Evolutionary conservation across 148 eudicot species (phyloP), one percentile per base, ranked within the genome.

Genomic region (Fallopia convolvulus): DNA sequence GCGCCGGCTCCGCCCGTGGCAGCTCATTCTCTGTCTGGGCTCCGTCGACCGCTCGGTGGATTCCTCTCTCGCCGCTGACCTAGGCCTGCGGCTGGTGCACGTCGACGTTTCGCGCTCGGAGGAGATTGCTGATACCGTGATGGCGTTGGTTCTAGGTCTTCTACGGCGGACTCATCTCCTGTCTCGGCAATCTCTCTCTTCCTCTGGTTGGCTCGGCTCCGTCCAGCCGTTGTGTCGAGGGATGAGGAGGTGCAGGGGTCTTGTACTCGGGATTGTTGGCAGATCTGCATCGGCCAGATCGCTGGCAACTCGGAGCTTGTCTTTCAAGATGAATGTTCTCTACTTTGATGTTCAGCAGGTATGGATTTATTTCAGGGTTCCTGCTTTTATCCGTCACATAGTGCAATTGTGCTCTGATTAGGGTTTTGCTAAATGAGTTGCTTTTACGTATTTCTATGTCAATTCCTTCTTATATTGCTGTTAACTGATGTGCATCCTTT

Each of bases 181-280:
- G 23, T 95, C 99, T 12, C 83, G 91, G 1, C 97, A 92, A 33
- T 83, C 94, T 3, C 77, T 95, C 15, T 95, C 99, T 66, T 92
- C 93, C 20, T 87, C 99, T 0, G 97, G 99, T 10, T 92, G 99
- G 99, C 89, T 95, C 30, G 99, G 99, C 2, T 91, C 97, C 0
- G 88, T 95, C 8, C 99, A 95, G 83, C 99, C 99, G 58, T 87
- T 95, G 11, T 95, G 97, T 80, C 88, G 97, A 0, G 99, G 99
- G 33, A 95, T 95, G 99, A 83, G 99, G 50, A 84, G 99, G 68
- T 95, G 99, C 77, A 82, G 99, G 2, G 99, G 99, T 1, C 88
- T 95, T 17, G 97, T 92, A 73, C 83, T 95, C 73, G 99, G 99
- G 79, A 92, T 95, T 75, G 79, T 95, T 8, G 99, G 99, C n/a